A percentile compares a stretch with the other conserved stretches of the same genome.
These are phyloP conservation scores for Phoenix dactylifera DNA, from an alignment of 176 grass and related monocot genomes.

Conservation along the genomic window DNA sequence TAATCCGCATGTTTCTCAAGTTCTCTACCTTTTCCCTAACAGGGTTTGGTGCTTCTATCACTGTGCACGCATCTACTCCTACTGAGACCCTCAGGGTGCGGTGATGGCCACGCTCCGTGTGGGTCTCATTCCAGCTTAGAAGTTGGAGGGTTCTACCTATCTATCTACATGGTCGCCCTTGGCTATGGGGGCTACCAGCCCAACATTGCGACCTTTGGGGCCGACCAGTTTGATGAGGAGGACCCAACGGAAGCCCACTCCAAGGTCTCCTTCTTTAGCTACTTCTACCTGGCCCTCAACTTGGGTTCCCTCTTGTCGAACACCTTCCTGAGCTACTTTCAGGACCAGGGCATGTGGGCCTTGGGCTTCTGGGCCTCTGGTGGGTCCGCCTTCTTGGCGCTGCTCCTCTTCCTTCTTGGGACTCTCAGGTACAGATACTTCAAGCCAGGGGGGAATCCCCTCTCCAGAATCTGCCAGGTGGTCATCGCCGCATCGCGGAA, in stretches of 20 bases:
- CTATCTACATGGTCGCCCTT: constrained; percentile 9
- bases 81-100: constrained; percentile 9
- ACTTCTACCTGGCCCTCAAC: constrained; percentile 20
- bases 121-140: background rate
- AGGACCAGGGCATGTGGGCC: constrained; percentile 14
- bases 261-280: constrained; percentile 15
- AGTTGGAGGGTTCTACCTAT: background rate
- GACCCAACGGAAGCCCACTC: background rate
- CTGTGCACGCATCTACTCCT: constrained; percentile 4
- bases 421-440: constrained; percentile 6
- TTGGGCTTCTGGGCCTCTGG: constrained; percentile 13
- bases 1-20: too few species aligned
- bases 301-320: constrained; percentile 14
- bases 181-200: constrained; percentile 16
- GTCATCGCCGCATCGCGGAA: constrained; percentile 4
- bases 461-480: constrained; percentile 11
- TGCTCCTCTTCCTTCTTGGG: background rate
- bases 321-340: constrained; percentile 5
- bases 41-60: constrained; percentile 13
- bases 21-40: background rate
- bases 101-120: background rate
- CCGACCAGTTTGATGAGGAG: constrained; percentile 18
- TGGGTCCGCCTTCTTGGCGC: background rate
- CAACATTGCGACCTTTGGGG: constrained; percentile 9
- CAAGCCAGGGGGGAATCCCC: constrained; percentile 3